These are phyloP conservation scores for Aurifilum marmelostoma DNA, from an alignment of 2,329 filamentous ascomycete species.

Conservation along the genomic window DNA sequence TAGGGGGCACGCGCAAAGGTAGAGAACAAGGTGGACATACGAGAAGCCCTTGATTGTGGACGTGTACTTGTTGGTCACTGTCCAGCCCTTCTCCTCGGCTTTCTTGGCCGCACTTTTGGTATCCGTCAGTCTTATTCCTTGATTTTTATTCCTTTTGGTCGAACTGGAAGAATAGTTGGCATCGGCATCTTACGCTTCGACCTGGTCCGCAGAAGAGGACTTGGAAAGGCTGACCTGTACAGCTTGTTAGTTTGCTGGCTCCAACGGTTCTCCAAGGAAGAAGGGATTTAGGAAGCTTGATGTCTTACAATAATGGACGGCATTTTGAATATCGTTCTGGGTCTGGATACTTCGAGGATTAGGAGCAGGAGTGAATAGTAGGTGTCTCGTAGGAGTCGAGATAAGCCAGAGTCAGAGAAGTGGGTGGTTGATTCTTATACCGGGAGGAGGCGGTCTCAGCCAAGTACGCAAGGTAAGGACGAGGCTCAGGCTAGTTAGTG, in stretches of 20 bases:
- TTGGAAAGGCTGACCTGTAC: conserved; percentile 17
- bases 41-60: conserved; percentile 89
- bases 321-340: conserved; percentile 44
- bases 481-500: conserved; percentile 8
- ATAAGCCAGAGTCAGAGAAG: not conserved
- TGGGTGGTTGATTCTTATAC: not conserved
- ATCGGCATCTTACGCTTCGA: conserved; percentile 28
- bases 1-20: not conserved
- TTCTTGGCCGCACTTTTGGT: conserved; percentile 72
- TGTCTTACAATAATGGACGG: conserved; percentile 58
- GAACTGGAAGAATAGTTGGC: not conserved
- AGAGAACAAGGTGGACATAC: conserved; percentile 58
- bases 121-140: not conserved
- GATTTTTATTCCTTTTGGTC: too few relatives aligned
- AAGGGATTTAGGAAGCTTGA: not conserved
- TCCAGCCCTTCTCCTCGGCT: conserved; percentile 75
- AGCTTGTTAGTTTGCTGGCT: conserved; percentile 14
- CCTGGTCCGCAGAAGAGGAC: conserved; percentile 23
- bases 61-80: conserved; percentile 78
- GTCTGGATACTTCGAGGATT: not conserved
- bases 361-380: not conserved
- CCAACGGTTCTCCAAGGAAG: not conserved
- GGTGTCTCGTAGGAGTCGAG: not conserved
- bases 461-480: not conserved
- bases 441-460: not conserved